Evolutionary conservation across 2,329 filamentous ascomycete genomes (phyloP).

Genomic region (Exophiala bonariae): DNA sequence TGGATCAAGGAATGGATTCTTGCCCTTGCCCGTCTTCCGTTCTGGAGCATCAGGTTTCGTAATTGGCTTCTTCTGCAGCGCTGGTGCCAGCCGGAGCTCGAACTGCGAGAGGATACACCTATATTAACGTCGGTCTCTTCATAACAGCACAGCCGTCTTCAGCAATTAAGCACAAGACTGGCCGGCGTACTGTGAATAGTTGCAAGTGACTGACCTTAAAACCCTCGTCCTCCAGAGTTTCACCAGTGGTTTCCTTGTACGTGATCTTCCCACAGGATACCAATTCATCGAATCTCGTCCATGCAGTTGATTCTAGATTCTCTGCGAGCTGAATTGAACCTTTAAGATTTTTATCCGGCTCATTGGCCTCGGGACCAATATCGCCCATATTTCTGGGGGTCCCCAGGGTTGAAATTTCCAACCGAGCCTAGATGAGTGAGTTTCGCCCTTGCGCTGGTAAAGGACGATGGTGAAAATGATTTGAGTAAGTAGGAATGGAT

Average conservation of each 20-base stretch:
- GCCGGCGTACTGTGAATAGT: background rate
- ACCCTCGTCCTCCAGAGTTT: conserved; percentile 27
- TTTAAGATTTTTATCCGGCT: too few relatives aligned
- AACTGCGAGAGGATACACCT: conserved; percentile 14
- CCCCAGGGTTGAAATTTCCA: too few relatives aligned
- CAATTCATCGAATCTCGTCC: conserved; percentile 26
- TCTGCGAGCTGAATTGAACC: conserved; percentile 19
- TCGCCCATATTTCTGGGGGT: too few relatives aligned
- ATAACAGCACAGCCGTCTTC: background rate
- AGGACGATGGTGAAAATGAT: too few relatives aligned
- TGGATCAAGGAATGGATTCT: conserved; percentile 29
- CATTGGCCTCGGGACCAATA: too few relatives aligned
- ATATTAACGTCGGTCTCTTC: background rate
- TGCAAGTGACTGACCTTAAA: conserved; percentile 25
- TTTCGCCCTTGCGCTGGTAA: too few relatives aligned
- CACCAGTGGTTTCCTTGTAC: conserved; percentile 25
- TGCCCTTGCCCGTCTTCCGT: conserved; percentile 20
- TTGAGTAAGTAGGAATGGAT: too few relatives aligned
- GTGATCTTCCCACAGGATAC: conserved; percentile 25
- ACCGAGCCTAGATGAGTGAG: too few relatives aligned
- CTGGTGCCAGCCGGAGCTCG: conserved; percentile 27
- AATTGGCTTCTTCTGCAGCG: conserved; percentile 29
- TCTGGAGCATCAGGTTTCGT: conserved; percentile 29
- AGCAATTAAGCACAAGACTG: background rate
- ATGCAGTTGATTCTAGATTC: conserved; percentile 31